Base-by-base conservation (phyloP, 1,284 basidiomycete genomes). In the Salmacisia buchloeana region DNA sequence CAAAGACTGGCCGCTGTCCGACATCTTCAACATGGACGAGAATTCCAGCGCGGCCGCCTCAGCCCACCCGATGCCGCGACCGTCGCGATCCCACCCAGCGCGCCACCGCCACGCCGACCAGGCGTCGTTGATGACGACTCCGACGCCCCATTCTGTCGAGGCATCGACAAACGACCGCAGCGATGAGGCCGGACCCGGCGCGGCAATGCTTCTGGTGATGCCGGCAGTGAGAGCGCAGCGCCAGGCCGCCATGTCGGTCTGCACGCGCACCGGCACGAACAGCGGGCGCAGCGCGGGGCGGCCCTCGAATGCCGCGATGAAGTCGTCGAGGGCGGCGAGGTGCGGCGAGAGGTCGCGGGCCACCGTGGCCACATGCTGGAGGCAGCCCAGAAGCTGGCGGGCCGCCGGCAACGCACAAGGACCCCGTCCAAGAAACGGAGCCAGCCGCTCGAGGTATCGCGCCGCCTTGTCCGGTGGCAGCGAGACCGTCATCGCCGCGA, bases 1-100 rank as follows among this genome's bases (percentile, higher is more conserved):
- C 18, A 7, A 9, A 5, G 46, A 25, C 18, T 49, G 46, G 46
- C 21, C 18, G 6, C 21, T 25, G 5, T 2, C 23, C 6, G 46
- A 49, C 46, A 49, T 49, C 10, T 49, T 49, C 46, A 49, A 49
- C 29, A 49, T 49, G 46, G 46, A 49, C 27, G 46, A 49, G 7
- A 43, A 18, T n/a, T 43, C 39, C 39, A 43, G 39, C 6, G 39
- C 39, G 3, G 15, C 39, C 39, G 39, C 39, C 18, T 43, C 39
- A 13, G 39, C 39, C 39, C 39, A 43, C 18, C 39, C 39, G 18
- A 43, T 43, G 18, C 23, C 18, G 4, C 39, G 39, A 18, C 39
- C 15, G 3, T 43, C 39, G 15, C 18, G 5, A 5, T 43, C 18
- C 39, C 39, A 43, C 5, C 39, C 18, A n/a, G n/a, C n/a, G 3